phyloP scores from a whole-genome alignment of 1,139 yeast species.

The Lizanozyma gosingica region DNA sequence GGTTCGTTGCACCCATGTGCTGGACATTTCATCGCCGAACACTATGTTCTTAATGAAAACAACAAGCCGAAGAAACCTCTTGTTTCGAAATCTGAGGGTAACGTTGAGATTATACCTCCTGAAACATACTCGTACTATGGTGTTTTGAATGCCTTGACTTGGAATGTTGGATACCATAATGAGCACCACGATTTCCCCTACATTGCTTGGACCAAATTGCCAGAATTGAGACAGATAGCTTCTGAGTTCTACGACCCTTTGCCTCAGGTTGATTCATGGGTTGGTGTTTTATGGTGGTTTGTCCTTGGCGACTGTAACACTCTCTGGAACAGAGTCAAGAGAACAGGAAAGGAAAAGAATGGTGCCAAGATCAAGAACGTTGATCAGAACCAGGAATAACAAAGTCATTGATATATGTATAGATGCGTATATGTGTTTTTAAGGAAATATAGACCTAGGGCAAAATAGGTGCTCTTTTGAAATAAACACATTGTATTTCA shows the following conservation, averaged over 20 bases:
- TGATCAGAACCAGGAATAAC: conserved; percentile 7
- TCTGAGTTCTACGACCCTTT: conserved; percentile 74
- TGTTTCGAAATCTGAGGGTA: conserved; percentile 11
- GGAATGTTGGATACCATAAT: conserved; percentile 92
- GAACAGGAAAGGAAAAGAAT: conserved; percentile 36
- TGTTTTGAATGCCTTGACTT: conserved; percentile 60
- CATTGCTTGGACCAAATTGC: conserved; percentile 81
- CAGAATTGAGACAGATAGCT: conserved; percentile 58
- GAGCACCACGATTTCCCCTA: conserved; percentile 96
- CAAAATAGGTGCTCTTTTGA: no score
- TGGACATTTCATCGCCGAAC: conserved; percentile 93
- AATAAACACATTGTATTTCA: no score
- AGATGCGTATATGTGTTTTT: background rate
- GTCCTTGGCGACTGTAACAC: conserved; percentile 58
- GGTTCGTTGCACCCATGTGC: conserved; percentile 93
- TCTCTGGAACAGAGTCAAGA: conserved; percentile 75
- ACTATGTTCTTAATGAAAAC: conserved; percentile 60
- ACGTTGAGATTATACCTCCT: conserved; percentile 40
- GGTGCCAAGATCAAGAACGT: conserved; percentile 21
- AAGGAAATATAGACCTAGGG: no score
- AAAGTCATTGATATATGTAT: conserved; percentile 3
- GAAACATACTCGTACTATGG: conserved; percentile 93
- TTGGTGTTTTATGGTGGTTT: conserved; percentile 66
- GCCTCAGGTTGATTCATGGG: conserved; percentile 75
- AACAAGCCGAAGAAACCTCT: conserved; percentile 27